Conservation (phyloP, 441 rosid genomes). For the Biscutella auriculata region DNA sequence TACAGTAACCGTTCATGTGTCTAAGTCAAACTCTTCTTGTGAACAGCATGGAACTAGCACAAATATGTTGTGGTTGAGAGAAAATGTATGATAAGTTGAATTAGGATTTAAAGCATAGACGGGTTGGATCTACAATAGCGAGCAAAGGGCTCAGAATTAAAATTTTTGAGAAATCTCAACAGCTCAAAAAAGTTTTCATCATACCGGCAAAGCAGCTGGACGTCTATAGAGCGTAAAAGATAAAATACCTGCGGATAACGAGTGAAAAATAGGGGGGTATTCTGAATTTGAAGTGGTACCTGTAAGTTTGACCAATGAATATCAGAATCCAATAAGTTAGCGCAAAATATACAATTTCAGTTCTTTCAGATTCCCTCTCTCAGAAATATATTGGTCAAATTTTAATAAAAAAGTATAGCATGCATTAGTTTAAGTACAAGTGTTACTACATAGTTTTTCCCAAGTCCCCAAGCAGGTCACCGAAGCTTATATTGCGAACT, state of each 20-base stretch:
- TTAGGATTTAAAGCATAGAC: conserved; percentile 6
- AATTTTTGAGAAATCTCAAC: neutral
- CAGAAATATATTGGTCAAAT: neutral
- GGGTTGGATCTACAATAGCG: conserved; percentile 2
- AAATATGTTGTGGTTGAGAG: neutral
- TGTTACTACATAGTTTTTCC: conserved; percentile 73
- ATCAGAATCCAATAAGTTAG: conserved; percentile 2
- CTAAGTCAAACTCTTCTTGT: too few species aligned
- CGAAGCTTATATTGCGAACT: conserved; percentile 78
- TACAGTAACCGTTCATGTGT: neutral
- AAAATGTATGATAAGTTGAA: neutral
- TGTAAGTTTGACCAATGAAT: conserved; percentile 29
- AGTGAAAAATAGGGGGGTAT: conserved; percentile 93
- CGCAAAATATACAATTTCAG: neutral
- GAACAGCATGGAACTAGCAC: neutral
- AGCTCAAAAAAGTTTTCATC: conserved; percentile 4
- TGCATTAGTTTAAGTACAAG: conserved; percentile 1
- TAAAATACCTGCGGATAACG: conserved; percentile 73
- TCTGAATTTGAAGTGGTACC: conserved; percentile 92
- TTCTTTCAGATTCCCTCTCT: neutral
- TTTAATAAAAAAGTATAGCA: neutral
- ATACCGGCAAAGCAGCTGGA: neutral
- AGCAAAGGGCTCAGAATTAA: neutral
- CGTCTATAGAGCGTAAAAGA: neutral
- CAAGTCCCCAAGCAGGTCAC: conserved; percentile 80